Evolutionary conservation across 768 basidiomycete genomes (phyloP).

Genomic region (Mycena olivaceomarginata): DNA sequence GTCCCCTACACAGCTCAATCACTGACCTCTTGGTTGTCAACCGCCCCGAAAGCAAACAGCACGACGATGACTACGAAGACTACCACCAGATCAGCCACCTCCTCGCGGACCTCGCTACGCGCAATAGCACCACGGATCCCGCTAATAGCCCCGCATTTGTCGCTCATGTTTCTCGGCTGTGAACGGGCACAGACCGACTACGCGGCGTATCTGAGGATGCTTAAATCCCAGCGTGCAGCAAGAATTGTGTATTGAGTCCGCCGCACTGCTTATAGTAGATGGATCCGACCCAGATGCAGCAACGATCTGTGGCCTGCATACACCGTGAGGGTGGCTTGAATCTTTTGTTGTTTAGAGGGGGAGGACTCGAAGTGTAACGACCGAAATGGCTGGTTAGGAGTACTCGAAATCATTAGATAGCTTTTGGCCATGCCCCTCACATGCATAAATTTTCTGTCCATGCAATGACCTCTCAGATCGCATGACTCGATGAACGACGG

Average conservation of each 20-base stretch:
- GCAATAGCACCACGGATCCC: neutral
- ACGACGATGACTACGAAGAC: no score
- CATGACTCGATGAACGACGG: no score
- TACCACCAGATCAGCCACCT: no score
- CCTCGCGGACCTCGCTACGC: no score
- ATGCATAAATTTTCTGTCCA: no score
- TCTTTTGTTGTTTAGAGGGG: neutral
- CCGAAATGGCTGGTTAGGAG: neutral
- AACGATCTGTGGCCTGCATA: neutral
- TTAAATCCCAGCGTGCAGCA: neutral
- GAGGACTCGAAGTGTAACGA: neutral
- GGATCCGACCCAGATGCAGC: neutral
- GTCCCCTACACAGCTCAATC: no score
- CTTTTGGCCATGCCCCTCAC: no score
- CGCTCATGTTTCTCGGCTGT: neutral
- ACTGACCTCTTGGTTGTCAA: no score
- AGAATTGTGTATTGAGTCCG: neutral
- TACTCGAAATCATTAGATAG: neutral
- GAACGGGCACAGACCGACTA: neutral
- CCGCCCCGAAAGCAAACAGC: no score
- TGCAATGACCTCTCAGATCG: no score
- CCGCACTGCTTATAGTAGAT: neutral
- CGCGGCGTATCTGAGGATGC: neutral
- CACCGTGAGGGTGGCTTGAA: slow-evolving; percentile 7
- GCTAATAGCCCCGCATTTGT: neutral